phyloP scores from a whole-genome alignment of 2,329 filamentous ascomycete genomes.

The Penicillium palitans region DNA sequence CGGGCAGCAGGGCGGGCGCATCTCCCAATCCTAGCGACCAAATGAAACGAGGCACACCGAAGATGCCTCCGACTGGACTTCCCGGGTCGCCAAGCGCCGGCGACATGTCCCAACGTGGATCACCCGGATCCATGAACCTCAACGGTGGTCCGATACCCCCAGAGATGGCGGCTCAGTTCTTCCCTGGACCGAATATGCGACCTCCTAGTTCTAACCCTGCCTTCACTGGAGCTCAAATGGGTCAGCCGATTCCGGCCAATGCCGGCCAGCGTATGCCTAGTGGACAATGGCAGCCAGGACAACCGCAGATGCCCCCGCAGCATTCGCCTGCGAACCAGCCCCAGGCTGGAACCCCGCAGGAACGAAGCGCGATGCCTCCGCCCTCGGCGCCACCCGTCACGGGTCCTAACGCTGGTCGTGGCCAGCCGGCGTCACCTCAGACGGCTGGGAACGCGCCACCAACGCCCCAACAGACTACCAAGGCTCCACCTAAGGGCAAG shows the following conservation, averaged over 20 bases:
- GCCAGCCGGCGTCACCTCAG: slow-evolving; percentile 47
- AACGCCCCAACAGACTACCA: slow-evolving; percentile 62
- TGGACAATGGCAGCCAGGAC: slow-evolving; percentile 44
- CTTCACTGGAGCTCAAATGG: slow-evolving; percentile 45
- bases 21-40: slow-evolving; percentile 63
- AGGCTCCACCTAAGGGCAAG: slow-evolving; percentile 59
- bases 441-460: slow-evolving; percentile 55
- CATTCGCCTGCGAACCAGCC: slow-evolving; percentile 46
- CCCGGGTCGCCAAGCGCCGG: slow-evolving; percentile 60
- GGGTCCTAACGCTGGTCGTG: slow-evolving; percentile 42
- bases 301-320: slow-evolving; percentile 51
- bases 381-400: slow-evolving; percentile 47
- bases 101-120: slow-evolving; percentile 59
- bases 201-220: slow-evolving; percentile 55
- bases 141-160: slow-evolving; percentile 52
- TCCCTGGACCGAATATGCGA: slow-evolving; percentile 58
- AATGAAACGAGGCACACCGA: slow-evolving; percentile 63
- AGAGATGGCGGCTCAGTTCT: slow-evolving; percentile 47
- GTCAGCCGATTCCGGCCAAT: slow-evolving; percentile 46
- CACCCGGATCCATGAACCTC: slow-evolving; percentile 61
- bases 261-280: slow-evolving; percentile 42
- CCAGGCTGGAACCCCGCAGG: slow-evolving; percentile 57
- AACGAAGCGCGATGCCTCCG: slow-evolving; percentile 55
- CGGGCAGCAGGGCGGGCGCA: slow-evolving; percentile 56
- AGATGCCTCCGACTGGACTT: slow-evolving; percentile 58